A percentile compares a stretch with the other conserved stretches of the same genome.
Evolutionary conservation across 2,329 filamentous ascomycete species (phyloP).

Genomic region (Chrysoporthe austroafricana): DNA sequence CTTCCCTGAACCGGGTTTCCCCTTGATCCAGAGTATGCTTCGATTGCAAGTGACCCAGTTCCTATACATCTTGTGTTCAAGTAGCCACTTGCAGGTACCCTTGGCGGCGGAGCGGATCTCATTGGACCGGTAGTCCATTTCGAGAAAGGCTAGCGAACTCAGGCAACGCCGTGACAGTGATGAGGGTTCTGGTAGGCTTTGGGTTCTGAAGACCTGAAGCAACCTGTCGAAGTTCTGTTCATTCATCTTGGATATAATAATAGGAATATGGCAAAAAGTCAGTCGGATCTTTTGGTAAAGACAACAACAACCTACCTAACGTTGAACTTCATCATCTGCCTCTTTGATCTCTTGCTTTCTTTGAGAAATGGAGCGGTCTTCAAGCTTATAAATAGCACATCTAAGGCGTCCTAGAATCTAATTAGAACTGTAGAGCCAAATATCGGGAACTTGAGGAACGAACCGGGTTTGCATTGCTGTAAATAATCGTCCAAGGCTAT

Average conservation of each 20-base stretch:
- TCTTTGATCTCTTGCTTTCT: not conserved
- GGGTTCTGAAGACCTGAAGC: too few relatives aligned
- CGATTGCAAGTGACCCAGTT: constrained; percentile 31
- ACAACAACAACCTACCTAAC: not conserved
- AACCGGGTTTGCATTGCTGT: not conserved
- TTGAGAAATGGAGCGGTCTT: not conserved
- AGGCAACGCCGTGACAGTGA: constrained; percentile 36
- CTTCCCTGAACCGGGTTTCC: constrained; percentile 46
- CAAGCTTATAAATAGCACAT: not conserved
- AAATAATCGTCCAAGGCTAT: not conserved
- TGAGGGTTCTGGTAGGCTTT: constrained; percentile 8
- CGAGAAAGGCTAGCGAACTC: constrained; percentile 37
- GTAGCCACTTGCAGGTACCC: constrained; percentile 42
- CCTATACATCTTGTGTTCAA: constrained; percentile 32
- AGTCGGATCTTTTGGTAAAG: not conserved
- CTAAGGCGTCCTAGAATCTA: not conserved
- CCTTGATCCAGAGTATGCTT: constrained; percentile 44
- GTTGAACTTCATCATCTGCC: not conserved
- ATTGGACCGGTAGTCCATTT: constrained; percentile 35
- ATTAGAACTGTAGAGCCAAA: not conserved
- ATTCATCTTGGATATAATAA: not conserved
- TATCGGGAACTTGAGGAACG: not conserved
- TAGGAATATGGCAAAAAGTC: not conserved
- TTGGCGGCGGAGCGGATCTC: constrained; percentile 32
- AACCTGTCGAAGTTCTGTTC: not conserved